phyloP scores from a whole-genome alignment of 2,329 filamentous ascomycete genomes.

The Pyrenophora tritici-repentis region DNA sequence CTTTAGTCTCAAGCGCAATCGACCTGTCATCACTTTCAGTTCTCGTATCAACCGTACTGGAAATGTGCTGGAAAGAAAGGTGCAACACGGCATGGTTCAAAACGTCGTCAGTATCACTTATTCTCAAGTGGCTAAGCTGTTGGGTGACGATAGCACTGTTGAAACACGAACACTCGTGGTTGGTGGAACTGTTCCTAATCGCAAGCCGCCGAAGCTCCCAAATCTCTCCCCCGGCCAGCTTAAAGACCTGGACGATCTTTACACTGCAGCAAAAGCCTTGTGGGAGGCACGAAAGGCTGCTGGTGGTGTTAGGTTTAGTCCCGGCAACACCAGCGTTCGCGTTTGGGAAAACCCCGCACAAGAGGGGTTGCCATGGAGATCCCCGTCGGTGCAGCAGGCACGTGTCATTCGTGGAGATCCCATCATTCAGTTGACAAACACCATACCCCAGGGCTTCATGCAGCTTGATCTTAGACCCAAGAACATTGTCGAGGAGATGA shows the following conservation, averaged over 20 bases:
- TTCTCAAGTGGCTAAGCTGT: slow-evolving; percentile 36
- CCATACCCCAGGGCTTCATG: slow-evolving; percentile 9
- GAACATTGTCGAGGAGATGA: slow-evolving; percentile 49
- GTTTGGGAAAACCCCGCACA: slow-evolving; percentile 42
- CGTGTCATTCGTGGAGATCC: slow-evolving; percentile 52
- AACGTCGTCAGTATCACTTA: slow-evolving; percentile 62
- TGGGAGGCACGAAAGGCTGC: slow-evolving; percentile 39
- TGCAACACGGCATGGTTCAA: slow-evolving; percentile 58
- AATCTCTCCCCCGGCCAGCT: slow-evolving; percentile 29
- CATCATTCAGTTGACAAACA: slow-evolving; percentile 44
- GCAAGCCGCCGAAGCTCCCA: slow-evolving; percentile 9
- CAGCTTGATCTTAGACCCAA: slow-evolving; percentile 24
- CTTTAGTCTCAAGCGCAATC: slow-evolving; percentile 59
- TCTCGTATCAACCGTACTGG: slow-evolving; percentile 59
- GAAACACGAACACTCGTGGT: slow-evolving; percentile 29
- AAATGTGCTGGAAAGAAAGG: slow-evolving; percentile 58
- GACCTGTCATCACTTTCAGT: slow-evolving; percentile 66
- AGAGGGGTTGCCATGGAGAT: slow-evolving; percentile 48
- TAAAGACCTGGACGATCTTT: slow-evolving; percentile 44
- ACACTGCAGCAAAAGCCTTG: slow-evolving; percentile 42
- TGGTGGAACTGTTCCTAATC: slow-evolving; percentile 25
- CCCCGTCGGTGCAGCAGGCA: slow-evolving; percentile 46
- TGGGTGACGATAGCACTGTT: slow-evolving; percentile 42
- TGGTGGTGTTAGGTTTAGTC: slow-evolving; percentile 47
- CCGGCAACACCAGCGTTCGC: slow-evolving; percentile 32